Evolutionary conservation across 768 basidiomycete species (phyloP).

Genomic region (Dictyophora rubrovolvata): DNA sequence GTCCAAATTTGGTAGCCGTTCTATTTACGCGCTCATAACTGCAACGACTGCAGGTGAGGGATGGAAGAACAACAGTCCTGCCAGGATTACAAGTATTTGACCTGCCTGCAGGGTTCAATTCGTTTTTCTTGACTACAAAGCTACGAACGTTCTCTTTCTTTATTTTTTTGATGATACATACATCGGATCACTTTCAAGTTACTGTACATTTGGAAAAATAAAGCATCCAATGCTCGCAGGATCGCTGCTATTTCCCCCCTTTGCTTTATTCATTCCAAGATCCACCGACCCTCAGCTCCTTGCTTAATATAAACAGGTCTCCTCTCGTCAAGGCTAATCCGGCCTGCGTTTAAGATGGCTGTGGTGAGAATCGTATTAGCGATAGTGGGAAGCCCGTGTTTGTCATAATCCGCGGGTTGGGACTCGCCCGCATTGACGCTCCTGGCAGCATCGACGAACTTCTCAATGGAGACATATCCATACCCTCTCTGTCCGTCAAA

Average conservation of each 20-base stretch:
- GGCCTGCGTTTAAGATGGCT: conserved; percentile 82
- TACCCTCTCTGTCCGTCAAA: conserved; percentile 94
- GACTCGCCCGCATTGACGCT: conserved; percentile 62
- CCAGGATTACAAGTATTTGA: too few species aligned
- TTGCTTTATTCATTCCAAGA: conserved; percentile 44
- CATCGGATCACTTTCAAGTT: too few species aligned
- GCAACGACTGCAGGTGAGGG: not conserved
- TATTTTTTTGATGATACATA: too few species aligned
- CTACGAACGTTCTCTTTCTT: too few species aligned
- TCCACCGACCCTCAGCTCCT: conserved; percentile 46
- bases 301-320: conserved; percentile 70
- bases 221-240: conserved; percentile 18
- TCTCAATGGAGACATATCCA: conserved; percentile 85
- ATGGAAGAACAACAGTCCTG: too few species aligned
- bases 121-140: too few species aligned
- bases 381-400: conserved; percentile 76
- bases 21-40: not conserved
- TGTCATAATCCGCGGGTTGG: conserved; percentile 65
- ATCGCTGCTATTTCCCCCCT: not conserved
- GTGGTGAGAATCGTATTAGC: conserved; percentile 81
- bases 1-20: not conserved
- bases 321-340: conserved; percentile 85
- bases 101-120: too few species aligned
- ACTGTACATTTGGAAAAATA: too few species aligned
- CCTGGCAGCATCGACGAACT: conserved; percentile 78